Evolutionary conservation across 345 rosid genomes (phyloP), one percentile per base, ranked within the genome.

Genomic region (Firmiana major): DNA sequence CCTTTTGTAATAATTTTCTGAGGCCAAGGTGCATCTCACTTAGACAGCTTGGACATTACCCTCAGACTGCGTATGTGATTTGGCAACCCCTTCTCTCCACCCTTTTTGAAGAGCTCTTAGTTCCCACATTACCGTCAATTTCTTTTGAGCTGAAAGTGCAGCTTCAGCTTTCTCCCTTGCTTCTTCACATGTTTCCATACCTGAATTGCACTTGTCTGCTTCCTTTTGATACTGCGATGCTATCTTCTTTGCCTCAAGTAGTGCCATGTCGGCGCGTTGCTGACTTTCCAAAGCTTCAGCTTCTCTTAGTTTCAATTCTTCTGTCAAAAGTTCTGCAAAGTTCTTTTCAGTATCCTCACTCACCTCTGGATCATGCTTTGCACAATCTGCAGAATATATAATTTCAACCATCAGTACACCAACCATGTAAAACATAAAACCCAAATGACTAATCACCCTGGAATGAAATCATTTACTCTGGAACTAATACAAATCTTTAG

Each of bases 181-280:
- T 83, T 87, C 99, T 85, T 96, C 99, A 77, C 98, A 93, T 3
- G 98, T 93, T 86, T 92, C 99, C 98, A 96, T 93, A 57, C 98
- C 99, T 0, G 98, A 90, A 83, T 90, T 96, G 81, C 98, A 93
- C 78, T 93, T 96, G 87, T 96, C 99, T 21, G 98, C 99, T 85
- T 96, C 99, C 80, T 96, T 93, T 71, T 93, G 99, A 81, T 92
- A 96, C 79, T 91, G 94, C 1, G 99, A 96, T 17, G 94, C 79
- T 75, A 91, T 62, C 86, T 96, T 96, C 93, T 96, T 96, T 15
- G 99, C 99, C 90, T 96, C 99, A 0, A 96, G 90, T 73, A 96
- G 77, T 74, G 91, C 90, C 69, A 83, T 86, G 87, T 91, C 93
- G 5, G 93, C 97, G 11, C 85, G 90, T 78, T 71, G 89, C 74